A percentile compares a stretch with the other conserved stretches of the same genome.
Evolutionary conservation across 2,329 filamentous ascomycete genomes (phyloP).

Genomic region (Aspergillus japonicus): DNA sequence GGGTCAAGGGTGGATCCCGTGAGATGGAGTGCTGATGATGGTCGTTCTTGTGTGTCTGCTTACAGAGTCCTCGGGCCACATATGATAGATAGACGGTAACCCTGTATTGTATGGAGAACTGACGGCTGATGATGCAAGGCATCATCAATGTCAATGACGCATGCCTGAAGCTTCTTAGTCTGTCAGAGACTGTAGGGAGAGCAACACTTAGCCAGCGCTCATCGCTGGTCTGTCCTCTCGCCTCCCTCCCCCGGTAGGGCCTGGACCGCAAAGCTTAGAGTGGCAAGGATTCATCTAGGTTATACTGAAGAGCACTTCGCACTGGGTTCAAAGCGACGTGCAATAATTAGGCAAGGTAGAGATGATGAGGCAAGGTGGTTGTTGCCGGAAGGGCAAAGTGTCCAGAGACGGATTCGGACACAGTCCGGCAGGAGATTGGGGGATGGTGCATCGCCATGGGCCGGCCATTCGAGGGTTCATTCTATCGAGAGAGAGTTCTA

Average conservation of each 20-base stretch:
- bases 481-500: not conserved
- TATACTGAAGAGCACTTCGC: not conserved
- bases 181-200: not conserved
- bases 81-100: constrained; percentile 5
- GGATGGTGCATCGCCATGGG: too few species aligned
- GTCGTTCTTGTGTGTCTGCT: not conserved
- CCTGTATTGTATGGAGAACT: not conserved
- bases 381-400: not conserved
- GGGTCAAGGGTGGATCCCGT: not conserved
- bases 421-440: too few species aligned
- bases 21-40: not conserved
- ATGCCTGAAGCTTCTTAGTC: not conserved
- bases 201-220: not conserved
- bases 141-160: not conserved
- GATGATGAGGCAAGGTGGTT: not conserved
- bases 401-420: not conserved
- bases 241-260: not conserved
- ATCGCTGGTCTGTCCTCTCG: not conserved
- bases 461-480: too few species aligned
- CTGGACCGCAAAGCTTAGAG: not conserved
- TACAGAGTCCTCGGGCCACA: not conserved
- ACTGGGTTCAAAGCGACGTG: not conserved
- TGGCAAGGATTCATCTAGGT: not conserved
- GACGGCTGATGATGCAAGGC: not conserved
- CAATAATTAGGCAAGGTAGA: not conserved